These are phyloP conservation scores for Clitopilus hobsonii DNA, from an alignment of 768 basidiomycete species.

Conservation along the genomic window DNA sequence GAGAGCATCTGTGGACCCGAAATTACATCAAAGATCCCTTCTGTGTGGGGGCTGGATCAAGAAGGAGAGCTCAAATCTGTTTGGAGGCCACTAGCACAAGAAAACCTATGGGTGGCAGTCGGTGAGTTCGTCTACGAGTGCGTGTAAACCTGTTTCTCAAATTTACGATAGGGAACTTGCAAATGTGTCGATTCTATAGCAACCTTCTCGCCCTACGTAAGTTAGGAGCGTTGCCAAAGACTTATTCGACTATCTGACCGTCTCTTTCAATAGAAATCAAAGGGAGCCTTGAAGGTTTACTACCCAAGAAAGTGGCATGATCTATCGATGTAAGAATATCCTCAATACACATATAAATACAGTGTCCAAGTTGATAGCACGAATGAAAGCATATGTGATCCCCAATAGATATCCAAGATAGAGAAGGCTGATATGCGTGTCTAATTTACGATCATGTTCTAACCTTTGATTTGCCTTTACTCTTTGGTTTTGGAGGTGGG, in stretches of 20 bases:
- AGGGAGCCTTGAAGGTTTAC: neutral
- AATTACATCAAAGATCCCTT: slow-evolving; percentile 38
- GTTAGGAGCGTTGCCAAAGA: neutral
- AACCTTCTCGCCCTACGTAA: neutral
- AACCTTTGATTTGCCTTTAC: slow-evolving; percentile 3
- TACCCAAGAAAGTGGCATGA: neutral
- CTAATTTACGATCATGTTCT: slow-evolving; percentile 5
- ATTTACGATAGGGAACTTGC: slow-evolving; percentile 39
- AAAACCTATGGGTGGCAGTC: slow-evolving; percentile 56
- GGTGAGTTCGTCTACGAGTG: slow-evolving; percentile 25
- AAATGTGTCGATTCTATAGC: slow-evolving; percentile 15
- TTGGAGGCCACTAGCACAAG: slow-evolving; percentile 46
- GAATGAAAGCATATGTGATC: neutral
- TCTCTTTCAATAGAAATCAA: neutral
- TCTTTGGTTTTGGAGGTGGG: neutral
- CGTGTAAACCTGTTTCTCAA: neutral
- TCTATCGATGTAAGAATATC: too few relatives aligned
- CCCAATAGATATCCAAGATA: neutral
- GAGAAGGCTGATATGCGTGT: neutral
- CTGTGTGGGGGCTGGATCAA: slow-evolving; percentile 61
- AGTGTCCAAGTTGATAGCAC: too few relatives aligned
- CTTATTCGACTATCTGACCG: neutral
- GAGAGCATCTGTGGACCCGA: slow-evolving; percentile 42
- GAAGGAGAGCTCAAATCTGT: slow-evolving; percentile 57
- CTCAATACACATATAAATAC: too few relatives aligned